These are phyloP conservation scores for Brassica juncea DNA, from an alignment of 345 rosid species.

Conservation along the genomic window DNA sequence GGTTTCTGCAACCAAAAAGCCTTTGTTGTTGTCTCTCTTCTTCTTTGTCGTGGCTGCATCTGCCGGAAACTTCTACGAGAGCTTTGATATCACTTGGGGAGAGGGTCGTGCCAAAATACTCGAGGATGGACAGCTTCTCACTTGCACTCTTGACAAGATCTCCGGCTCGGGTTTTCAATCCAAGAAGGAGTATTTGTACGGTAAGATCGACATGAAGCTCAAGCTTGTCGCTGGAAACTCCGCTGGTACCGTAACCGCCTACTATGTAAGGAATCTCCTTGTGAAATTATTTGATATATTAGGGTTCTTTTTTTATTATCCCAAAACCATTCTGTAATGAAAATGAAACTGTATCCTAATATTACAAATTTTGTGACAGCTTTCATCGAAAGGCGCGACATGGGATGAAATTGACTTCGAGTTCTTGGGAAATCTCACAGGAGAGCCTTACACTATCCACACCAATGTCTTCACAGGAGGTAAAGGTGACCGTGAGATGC, in stretches of 20 bases:
- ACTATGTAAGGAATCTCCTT: constrained; percentile 41
- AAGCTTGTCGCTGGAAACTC: constrained; percentile 58
- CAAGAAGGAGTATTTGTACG: constrained; percentile 45
- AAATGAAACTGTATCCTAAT: neutral
- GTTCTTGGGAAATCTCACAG: constrained; percentile 62
- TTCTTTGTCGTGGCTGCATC: constrained; percentile 30
- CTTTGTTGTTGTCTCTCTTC: constrained; percentile 33
- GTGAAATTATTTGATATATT: neutral
- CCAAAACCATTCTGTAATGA: neutral
- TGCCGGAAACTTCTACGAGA: constrained; percentile 43
- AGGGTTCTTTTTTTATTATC: neutral
- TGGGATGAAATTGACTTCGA: constrained; percentile 76
- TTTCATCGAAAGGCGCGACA: constrained; percentile 49
- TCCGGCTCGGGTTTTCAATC: constrained; percentile 58
- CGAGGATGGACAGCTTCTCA: constrained; percentile 47
- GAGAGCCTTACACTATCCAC: constrained; percentile 62
- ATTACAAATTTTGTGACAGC: constrained; percentile 36
- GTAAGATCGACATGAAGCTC: constrained; percentile 51
- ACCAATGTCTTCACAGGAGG: constrained; percentile 66
- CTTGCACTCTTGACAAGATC: constrained; percentile 45
- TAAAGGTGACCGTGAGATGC: constrained; percentile 62
- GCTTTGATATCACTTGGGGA: constrained; percentile 50
- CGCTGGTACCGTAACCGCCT: constrained; percentile 48
- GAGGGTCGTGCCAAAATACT: constrained; percentile 46
- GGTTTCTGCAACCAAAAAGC: constrained; percentile 11